Base-by-base conservation (phyloP, 1,284 basidiomycete genomes). In the Cutaneotrichosporon cyanovorans region DNA sequence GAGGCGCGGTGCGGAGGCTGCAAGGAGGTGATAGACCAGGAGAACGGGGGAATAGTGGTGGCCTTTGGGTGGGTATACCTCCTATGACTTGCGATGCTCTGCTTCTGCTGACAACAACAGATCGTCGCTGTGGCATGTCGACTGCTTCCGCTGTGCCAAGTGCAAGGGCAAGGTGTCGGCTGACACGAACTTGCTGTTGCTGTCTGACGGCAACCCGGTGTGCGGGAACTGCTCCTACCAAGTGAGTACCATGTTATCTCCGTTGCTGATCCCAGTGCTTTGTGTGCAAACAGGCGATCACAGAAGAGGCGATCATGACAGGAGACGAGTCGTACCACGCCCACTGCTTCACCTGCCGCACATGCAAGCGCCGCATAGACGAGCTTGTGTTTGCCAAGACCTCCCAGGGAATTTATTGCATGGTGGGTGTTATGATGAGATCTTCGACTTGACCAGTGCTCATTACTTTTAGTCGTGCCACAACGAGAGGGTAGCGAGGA, bases 311-410 rank as follows among this genome's bases (percentile, higher is more conserved):
- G 15, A 96, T 97, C 72, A 95, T 97, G 86, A 93, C 93, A 46
- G 91, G 93, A 47, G 91, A 98, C 71, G 93, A 97, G 69, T 91
- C 90, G 1, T 98, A 97, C 63, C 93, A 98, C 69, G 92, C 93
- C 3, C 86, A 92, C 59, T 98, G 93, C 75, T 98, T 98, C 78
- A 92, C 91, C 59, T 98, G 93, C 74, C 85, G 90, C 60, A 85
- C 91, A 32, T 98, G 93, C 75, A 82, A 83, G 66, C 84, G 85
- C 65, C 80, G 88, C 50, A 98, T 98, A 60, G 92, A 97, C 71
- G 93, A 98, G 68, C 81, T 98, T 43, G 89, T 97, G 47, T 98
- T 97, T 62, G 95, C 93, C 46, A 98, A 97, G 76, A 98, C 95
- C 1, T 88, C 83, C 54, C 89, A 96, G 63, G 93, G 95, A 40